Evolutionary conservation across 306 rosid species (phyloP), one percentile per base, ranked within the genome.

Genomic region (Senna siamea): DNA sequence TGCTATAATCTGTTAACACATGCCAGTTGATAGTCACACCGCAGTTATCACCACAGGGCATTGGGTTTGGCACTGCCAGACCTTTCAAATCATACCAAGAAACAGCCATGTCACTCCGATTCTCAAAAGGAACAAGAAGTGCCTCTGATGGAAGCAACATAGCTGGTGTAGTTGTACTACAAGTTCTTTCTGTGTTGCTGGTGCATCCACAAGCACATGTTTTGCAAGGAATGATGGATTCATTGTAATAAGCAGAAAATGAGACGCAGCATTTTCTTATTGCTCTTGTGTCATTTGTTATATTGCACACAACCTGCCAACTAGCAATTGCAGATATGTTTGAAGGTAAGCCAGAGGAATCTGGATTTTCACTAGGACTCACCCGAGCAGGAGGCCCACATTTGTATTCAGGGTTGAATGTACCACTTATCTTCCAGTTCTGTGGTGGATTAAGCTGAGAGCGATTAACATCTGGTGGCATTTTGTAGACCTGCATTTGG

Each of bases 131-230:
- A 69, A 92, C 92, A 46, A 95, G 99, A 34, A 95, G 93, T 15
- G 96, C 81, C 30, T 82, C 88, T 0, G 98, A 66, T 38, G 98
- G 98, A 82, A 95, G 99, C 79, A 87, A 91, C 98, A 95, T 85
- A 9, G 97, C 98, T 4, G 80, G 87, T 26, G 90, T 62, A 7
- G 87, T 82, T 6, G 87, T 32, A 60, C 95, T 95, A 56, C 99
- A 95, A 5, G 93, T 87, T 32, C 70, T 84, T 17, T 9, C 86
- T 1, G 83, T 47, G 72, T 84, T 83, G 2, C n/a, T 73, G 5
- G 95, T 69, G 79, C 99, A 95, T 43, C 99, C 99, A 83, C 99
- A 95, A 0, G 99, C 99, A 75, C 99, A 95, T 0, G 99, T 95
- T 18, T 85, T 54, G 86, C 99, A 95, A 0, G 99, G 99, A 60